Conservation (phyloP, 768 basidiomycete species). For the Tephrocybe sp. region DNA sequence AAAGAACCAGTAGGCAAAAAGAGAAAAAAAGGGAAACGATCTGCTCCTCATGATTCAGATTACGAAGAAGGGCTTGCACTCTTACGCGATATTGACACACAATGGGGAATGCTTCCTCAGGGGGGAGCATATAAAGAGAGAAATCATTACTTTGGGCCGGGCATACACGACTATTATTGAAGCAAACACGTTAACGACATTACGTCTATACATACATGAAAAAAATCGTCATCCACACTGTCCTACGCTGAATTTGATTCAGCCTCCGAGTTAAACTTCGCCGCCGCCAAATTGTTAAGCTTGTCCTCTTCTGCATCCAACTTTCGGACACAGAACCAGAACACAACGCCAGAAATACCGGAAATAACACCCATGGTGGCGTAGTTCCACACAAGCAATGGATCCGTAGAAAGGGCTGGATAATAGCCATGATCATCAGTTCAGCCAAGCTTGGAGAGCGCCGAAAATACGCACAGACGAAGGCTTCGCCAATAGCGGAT, state of each 20-base stretch:
- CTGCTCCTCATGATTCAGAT: too few relatives aligned
- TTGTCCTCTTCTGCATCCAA: slow-evolving; percentile 64
- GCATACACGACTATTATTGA: not conserved
- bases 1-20: too few relatives aligned
- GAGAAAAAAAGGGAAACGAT: too few relatives aligned
- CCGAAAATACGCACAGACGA: slow-evolving; percentile 52
- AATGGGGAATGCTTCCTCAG: not conserved
- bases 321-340: slow-evolving; percentile 54
- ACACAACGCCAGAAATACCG: slow-evolving; percentile 48
- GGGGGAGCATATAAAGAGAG: slow-evolving; percentile 6
- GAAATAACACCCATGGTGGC: slow-evolving; percentile 56
- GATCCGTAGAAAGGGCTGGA: slow-evolving; percentile 67
- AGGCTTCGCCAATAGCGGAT: slow-evolving; percentile 66
- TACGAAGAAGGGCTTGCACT: not conserved
- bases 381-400: slow-evolving; percentile 77
- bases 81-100: not conserved
- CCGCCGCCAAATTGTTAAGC: slow-evolving; percentile 49
- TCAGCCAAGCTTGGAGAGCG: not conserved
- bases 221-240: too few relatives aligned
- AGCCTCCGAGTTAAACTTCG: not conserved
- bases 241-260: not conserved
- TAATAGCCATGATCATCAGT: not conserved
- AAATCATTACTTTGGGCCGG: not conserved
- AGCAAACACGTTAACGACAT: too few relatives aligned
- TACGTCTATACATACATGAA: too few relatives aligned